phyloP scores from a whole-genome alignment of 768 basidiomycete species.

The Auricularia heimuer region DNA sequence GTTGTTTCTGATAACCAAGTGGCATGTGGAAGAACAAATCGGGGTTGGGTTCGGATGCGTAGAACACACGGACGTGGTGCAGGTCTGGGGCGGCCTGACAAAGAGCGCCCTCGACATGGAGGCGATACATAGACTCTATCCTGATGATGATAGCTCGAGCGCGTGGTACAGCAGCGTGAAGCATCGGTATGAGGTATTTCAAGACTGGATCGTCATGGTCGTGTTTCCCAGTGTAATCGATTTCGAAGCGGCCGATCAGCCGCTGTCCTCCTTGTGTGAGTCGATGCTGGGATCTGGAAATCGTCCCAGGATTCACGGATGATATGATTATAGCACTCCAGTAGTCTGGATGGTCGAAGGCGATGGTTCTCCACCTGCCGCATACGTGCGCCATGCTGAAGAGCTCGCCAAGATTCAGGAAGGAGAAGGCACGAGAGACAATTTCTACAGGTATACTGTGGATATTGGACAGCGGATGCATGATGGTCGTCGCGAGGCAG shows the following conservation, averaged over 20 bases:
- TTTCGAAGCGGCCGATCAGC: neutral
- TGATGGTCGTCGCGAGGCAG: too few species aligned
- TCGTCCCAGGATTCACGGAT: neutral
- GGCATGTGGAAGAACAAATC: neutral
- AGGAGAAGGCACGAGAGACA: neutral
- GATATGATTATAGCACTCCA: neutral
- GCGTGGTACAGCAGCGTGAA: neutral
- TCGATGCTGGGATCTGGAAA: neutral
- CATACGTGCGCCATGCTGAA: neutral
- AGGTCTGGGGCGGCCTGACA: neutral
- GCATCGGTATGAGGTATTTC: neutral
- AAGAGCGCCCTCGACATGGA: neutral
- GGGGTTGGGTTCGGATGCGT: neutral
- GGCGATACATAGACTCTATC: neutral
- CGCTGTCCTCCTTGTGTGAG: neutral
- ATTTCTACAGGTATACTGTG: neutral
- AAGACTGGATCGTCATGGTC: neutral
- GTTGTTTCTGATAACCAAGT: neutral
- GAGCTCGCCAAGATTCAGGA: neutral
- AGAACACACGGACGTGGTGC: neutral
- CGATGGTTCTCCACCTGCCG: neutral
- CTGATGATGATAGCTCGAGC: neutral
- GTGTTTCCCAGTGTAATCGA: neutral
- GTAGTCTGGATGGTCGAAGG: neutral
- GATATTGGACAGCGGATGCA: neutral